Evolutionary conservation across 441 rosid genomes (phyloP).

Genomic region (Adansonia grandidieri): DNA sequence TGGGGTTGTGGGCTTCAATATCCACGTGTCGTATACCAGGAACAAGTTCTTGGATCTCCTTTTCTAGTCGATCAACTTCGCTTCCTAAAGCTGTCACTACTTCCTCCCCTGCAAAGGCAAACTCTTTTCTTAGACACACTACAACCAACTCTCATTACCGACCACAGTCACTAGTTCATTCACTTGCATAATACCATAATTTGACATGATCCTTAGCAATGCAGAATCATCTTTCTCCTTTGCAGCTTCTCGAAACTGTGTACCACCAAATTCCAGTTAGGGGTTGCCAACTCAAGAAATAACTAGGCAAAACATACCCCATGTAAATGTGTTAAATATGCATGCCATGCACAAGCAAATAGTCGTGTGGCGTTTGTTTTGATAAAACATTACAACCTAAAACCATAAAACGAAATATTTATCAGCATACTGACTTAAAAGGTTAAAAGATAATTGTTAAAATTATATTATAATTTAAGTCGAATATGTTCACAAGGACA

Average conservation of each 20-base stretch:
- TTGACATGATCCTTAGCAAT: conserved; percentile 80
- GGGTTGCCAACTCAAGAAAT: not conserved
- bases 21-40: conserved; percentile 97
- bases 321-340: too few relatives aligned
- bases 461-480: not conserved
- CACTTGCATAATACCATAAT: conserved; percentile 69
- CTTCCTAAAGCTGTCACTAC: conserved; percentile 95
- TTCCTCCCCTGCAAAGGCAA: conserved; percentile 76
- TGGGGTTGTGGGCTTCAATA: conserved; percentile 96
- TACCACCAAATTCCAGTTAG: conserved; percentile 24
- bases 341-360: not conserved
- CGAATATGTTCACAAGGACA: not conserved
- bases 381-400: not conserved
- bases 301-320: not conserved
- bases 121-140: not conserved
- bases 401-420: not conserved
- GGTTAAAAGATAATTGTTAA: not conserved
- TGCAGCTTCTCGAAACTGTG: conserved; percentile 81
- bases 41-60: conserved; percentile 92
- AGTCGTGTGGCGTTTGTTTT: not conserved
- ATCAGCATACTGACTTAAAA: not conserved
- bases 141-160: not conserved
- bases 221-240: conserved; percentile 62
- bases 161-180: not conserved
- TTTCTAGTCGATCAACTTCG: conserved; percentile 93